These are phyloP conservation scores for Cercospora beticola DNA, from an alignment of 2,329 filamentous ascomycete genomes.

Conservation along the genomic window DNA sequence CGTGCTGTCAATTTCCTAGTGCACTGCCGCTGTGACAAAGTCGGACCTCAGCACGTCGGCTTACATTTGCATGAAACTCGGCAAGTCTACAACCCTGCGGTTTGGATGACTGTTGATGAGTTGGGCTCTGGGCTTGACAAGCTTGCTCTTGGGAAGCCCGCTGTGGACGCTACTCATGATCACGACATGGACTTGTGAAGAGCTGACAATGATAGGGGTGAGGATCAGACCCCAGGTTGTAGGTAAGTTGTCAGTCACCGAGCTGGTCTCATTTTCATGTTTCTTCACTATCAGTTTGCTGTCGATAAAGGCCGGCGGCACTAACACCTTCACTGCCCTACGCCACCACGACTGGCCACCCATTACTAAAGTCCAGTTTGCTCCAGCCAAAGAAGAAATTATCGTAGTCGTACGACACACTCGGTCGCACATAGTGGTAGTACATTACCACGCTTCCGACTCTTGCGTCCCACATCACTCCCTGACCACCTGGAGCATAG, in stretches of 20 bases:
- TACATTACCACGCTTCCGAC: constrained; percentile 56
- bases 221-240: background rate
- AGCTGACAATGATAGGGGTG: background rate
- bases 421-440: constrained; percentile 55
- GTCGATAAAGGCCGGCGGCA: background rate
- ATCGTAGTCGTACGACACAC: constrained; percentile 25
- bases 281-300: background rate
- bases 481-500: constrained; percentile 66
- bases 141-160: background rate
- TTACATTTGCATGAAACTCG: background rate
- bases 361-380: constrained; percentile 25
- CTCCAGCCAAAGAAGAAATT: constrained; percentile 32
- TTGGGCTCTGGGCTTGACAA: background rate
- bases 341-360: constrained; percentile 22
- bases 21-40: background rate
- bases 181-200: background rate
- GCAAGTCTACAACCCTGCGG: constrained; percentile 1
- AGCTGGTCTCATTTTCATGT: background rate
- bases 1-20: constrained; percentile 1
- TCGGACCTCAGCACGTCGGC: background rate
- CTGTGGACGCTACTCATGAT: background rate
- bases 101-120: background rate
- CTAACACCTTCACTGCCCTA: background rate
- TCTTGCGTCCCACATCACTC: constrained; percentile 53
- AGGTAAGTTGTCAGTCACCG: background rate